Conservation (phyloP, 148 eudicot genomes). For the Chenopodium berlandieri region DNA sequence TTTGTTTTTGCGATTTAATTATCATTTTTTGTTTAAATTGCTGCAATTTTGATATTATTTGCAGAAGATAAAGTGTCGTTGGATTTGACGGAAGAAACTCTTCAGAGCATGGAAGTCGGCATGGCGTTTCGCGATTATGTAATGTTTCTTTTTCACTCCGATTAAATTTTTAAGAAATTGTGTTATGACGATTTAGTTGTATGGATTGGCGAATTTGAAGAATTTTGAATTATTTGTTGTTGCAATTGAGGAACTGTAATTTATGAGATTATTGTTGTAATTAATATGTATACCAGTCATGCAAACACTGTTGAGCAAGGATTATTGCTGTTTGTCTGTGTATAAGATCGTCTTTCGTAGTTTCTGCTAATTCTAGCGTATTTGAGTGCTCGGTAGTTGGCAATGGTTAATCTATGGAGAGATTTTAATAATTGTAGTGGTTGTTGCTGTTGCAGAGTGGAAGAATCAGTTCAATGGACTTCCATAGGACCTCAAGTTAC, state of each 20-base stretch:
- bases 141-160: slow-evolving; percentile 2
- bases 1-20: not conserved
- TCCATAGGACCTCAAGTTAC: slow-evolving; percentile 78
- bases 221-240: too few relatives aligned
- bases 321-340: not conserved
- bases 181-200: not conserved
- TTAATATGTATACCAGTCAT: not conserved
- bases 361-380: not conserved
- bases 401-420: not conserved
- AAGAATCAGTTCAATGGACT: slow-evolving; percentile 97
- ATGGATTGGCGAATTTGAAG: not conserved
- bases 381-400: not conserved
- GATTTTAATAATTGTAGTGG: not conserved
- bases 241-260: not conserved
- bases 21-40: not conserved
- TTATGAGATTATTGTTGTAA: not conserved
- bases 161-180: not conserved
- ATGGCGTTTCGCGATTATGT: slow-evolving; percentile 98
- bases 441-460: slow-evolving; percentile 57
- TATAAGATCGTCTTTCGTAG: too few relatives aligned
- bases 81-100: slow-evolving; percentile 80
- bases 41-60: not conserved
- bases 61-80: slow-evolving; percentile 79
- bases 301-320: not conserved
- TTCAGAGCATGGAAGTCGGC: slow-evolving; percentile 99